Base-by-base conservation (phyloP, 78 protist genomes). In the Andalucia godoyi region DNA sequence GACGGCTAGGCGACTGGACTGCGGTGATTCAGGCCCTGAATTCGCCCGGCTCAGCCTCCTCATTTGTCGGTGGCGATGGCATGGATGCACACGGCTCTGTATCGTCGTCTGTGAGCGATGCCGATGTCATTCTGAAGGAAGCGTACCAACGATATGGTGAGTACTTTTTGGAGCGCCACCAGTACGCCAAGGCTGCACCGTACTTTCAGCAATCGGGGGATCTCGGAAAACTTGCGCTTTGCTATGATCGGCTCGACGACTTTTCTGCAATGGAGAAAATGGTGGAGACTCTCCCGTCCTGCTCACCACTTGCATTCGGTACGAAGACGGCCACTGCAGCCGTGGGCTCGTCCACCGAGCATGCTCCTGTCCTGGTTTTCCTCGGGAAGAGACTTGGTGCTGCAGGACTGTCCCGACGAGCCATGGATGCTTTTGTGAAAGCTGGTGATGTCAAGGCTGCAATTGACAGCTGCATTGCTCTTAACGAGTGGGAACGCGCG, bases 1-100 rank as follows among this genome's bases (percentile, higher is more conserved):
- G 38, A 59, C 5, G 67, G 9, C 74, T 81, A 2, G 92, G 92
- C 39, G 87, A 86, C 50, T 80, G 87, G 92, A 59, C 55, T 72
- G 39, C 67, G 23, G 87, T 81, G 3, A 66, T 80, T 12, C 77
- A 66, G 41, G 63, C 77, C 6, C 13, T 78, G 18, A 46, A n/a
- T n/a, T n/a, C n/a, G n/a, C n/a, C n/a, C n/a, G n/a, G n/a, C n/a
- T n/a, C n/a, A n/a, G n/a, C n/a, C n/a, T n/a, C n/a, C n/a, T n/a
- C n/a, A n/a, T n/a, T n/a, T n/a, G n/a, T n/a, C n/a, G n/a, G n/a
- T n/a, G n/a, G n/a, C n/a, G n/a, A n/a, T n/a, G n/a, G n/a, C n/a
- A n/a, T n/a, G n/a, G n/a, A n/a, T n/a, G n/a, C n/a, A n/a, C n/a
- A n/a, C 13, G 47, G 47, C 25, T 17, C 47, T 43, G n/a, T n/a